Evolutionary conservation across 768 basidiomycete species (phyloP), one percentile per base, ranked within the genome.

Genomic region (Tylopilus sp.): DNA sequence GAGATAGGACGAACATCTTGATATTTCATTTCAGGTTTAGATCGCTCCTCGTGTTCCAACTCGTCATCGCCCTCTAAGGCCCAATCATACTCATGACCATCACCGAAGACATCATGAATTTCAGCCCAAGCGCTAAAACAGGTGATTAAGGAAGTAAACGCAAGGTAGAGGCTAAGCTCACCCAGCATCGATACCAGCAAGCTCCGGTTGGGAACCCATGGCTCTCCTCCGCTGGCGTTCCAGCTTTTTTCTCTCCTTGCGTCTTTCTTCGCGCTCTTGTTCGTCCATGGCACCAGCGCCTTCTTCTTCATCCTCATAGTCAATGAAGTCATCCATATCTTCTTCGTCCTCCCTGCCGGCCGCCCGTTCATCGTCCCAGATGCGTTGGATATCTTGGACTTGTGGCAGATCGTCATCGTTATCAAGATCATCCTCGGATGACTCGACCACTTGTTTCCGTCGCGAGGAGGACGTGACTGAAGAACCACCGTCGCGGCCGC

Each of bases 31-130:
- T 91, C 87, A 9, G 77, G 74, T 60, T 89, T 91, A 41, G 74
- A 73, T 15, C 65, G 58, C 26, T 79, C 74, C 22, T 77, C 75
- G 9, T 70, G 73, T 21, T 70, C 71, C 3, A 63, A 67, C 36
- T 77, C 78, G 2, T 91, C 90, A 26, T 95, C 95, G 6, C 85
- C 91, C 41, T 75, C 85, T 40, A 99, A 69, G 12, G 95, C 95
- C 88, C 91, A 95, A 59, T 93, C 93, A 66, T 95, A 99, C 57
- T 98, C 95, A 60, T 88, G 85, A 7, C 97, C 97, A 57, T 95
- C 90, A 30, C 97, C 97, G 57, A 99, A 99, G 1, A 98, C 91
- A 52, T 92, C 95, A 55, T 89, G 86, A 23, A 98, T 88, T 71
- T 98, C 97, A 42, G 90, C 87, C 92, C 93, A 97, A 23, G 92